These are phyloP conservation scores for Arachnomyces sp. DNA, from an alignment of 2,329 filamentous ascomycete species.

Conservation along the genomic window DNA sequence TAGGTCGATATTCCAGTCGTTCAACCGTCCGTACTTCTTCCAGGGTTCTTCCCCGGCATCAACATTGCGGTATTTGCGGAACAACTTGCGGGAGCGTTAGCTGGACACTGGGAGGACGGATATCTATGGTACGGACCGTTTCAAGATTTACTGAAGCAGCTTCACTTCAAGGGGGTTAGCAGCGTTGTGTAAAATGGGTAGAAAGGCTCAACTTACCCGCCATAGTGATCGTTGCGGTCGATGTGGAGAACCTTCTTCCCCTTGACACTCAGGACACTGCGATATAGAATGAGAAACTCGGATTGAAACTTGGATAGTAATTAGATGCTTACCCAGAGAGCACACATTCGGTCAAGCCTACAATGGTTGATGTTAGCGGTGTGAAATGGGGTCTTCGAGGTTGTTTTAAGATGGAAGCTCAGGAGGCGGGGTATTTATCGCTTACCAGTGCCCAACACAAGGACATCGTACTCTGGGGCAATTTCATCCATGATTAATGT, in stretches of 20 bases:
- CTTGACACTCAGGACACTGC: slow-evolving; percentile 93
- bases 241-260: slow-evolving; percentile 99
- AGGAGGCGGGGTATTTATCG: slow-evolving; percentile 32
- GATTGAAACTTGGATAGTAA: slow-evolving; percentile 13
- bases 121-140: slow-evolving; percentile 51
- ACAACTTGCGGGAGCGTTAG: slow-evolving; percentile 59
- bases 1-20: slow-evolving; percentile 99
- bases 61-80: slow-evolving; percentile 92
- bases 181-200: slow-evolving; percentile 6
- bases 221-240: slow-evolving; percentile 96
- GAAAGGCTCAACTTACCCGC: slow-evolving; percentile 60
- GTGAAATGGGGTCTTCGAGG: slow-evolving; percentile 13
- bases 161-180: slow-evolving; percentile 52
- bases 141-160: slow-evolving; percentile 96
- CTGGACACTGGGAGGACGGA: background rate
- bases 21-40: slow-evolving; percentile 93
- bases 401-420: slow-evolving; percentile 15
- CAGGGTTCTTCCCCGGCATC: slow-evolving; percentile 75
- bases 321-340: slow-evolving; percentile 70
- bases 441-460: slow-evolving; percentile 95
- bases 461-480: slow-evolving; percentile 95
- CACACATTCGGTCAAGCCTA: slow-evolving; percentile 97
- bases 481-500: slow-evolving; percentile 81
- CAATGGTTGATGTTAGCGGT: slow-evolving; percentile 23
- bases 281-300: slow-evolving; percentile 16